phyloP scores from a whole-genome alignment of 495 filamentous ascomycete genomes.

The Lindgomyces ingoldianus region DNA sequence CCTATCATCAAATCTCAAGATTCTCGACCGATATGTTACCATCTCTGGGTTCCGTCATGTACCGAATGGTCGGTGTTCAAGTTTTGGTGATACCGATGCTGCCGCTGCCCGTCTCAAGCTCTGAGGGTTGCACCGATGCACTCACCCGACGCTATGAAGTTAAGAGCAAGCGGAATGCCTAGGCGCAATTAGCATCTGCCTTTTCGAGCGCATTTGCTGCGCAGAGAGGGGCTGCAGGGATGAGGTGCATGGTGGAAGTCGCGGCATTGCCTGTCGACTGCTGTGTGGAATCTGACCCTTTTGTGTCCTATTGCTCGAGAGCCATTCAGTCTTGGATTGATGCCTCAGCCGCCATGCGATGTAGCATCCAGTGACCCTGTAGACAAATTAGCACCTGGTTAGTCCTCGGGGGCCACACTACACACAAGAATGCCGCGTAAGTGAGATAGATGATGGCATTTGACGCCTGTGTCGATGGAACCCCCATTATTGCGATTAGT shows the following conservation, averaged over 20 bases:
- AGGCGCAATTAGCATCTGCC: not conserved
- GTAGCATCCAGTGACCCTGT: constrained; percentile 62
- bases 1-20: constrained; percentile 24
- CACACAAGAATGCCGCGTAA: constrained; percentile 71
- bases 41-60: not conserved
- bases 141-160: constrained; percentile 85
- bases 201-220: not conserved
- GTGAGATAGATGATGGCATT: constrained; percentile 76
- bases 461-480: constrained; percentile 67
- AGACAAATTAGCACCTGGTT: constrained; percentile 1
- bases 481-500: constrained; percentile 65
- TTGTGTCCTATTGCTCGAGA: constrained; percentile 72
- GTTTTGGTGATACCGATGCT: constrained; percentile 49
- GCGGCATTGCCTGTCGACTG: not conserved
- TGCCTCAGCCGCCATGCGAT: constrained; percentile 69
- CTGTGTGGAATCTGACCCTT: constrained; percentile 58
- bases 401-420: not conserved
- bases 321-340: constrained; percentile 67
- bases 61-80: constrained; percentile 20
- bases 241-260: not conserved
- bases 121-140: constrained; percentile 42
- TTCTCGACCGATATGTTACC: constrained; percentile 3
- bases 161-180: constrained; percentile 74
- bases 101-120: constrained; percentile 33
- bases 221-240: not conserved